phyloP scores from a whole-genome alignment of 176 grass and related monocot species.

The Raddia distichophylla region DNA sequence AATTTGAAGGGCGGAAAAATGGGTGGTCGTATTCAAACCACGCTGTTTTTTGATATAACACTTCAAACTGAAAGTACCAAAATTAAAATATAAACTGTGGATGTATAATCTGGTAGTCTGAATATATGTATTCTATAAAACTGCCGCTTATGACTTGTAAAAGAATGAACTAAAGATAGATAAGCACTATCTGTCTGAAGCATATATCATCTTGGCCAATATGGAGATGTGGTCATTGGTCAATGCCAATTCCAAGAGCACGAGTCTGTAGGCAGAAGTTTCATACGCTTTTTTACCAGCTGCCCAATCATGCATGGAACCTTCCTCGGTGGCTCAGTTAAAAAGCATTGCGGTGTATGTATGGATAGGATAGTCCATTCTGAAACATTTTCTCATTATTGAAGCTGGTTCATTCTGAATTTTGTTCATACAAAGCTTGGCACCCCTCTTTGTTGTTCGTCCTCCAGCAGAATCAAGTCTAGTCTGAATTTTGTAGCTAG shows the following conservation, averaged over 20 bases:
- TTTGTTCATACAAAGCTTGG: slow-evolving; percentile 7
- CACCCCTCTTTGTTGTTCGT: background rate
- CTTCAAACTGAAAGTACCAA: background rate
- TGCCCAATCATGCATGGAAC: background rate
- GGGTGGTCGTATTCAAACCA: background rate
- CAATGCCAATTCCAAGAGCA: background rate
- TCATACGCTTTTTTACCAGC: background rate
- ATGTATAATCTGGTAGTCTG: slow-evolving; percentile 16
- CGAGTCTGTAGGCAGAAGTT: background rate
- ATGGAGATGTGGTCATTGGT: background rate
- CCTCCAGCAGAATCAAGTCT: background rate
- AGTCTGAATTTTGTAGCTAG: background rate
- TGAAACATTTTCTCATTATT: slow-evolving; percentile 13
- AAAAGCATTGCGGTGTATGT: background rate
- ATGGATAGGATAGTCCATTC: background rate
- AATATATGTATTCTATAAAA: slow-evolving; percentile 23
- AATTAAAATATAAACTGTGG: background rate
- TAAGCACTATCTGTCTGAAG: background rate
- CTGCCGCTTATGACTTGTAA: background rate
- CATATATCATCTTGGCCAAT: background rate
- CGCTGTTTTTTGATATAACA: background rate
- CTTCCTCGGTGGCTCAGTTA: background rate
- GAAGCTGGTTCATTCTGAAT: slow-evolving; percentile 4
- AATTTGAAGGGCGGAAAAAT: background rate
- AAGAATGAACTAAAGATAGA: slow-evolving; percentile 27